A percentile compares a stretch with the other conserved stretches of the same genome.
phyloP scores from a whole-genome alignment of 805 yeast genomes.

The Peterozyma xylosa region DNA sequence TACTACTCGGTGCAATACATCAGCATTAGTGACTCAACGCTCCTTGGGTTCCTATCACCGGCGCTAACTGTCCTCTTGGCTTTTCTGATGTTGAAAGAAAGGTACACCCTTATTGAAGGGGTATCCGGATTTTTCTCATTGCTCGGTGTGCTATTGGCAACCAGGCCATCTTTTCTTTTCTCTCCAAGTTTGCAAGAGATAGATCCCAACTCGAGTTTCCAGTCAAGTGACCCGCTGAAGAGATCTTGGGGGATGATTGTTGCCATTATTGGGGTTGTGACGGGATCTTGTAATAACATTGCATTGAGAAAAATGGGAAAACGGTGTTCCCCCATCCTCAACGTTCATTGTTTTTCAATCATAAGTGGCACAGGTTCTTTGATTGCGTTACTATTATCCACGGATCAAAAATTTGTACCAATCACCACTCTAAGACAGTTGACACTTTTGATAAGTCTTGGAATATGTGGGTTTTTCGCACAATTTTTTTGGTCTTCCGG shows the following conservation, averaged over 20 bases:
- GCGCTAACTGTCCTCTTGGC: conserved; percentile 37
- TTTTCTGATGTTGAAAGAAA: conserved; percentile 28
- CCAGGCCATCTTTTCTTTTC: conserved; percentile 35
- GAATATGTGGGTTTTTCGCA: conserved; percentile 36
- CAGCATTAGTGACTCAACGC: conserved; percentile 35
- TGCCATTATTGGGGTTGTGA: conserved; percentile 32
- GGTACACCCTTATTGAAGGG: conserved; percentile 31
- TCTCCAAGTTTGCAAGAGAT: conserved; percentile 15
- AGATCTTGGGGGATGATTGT: conserved; percentile 31
- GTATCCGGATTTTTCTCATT: conserved; percentile 29
- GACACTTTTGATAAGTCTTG: conserved; percentile 29
- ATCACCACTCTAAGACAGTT: conserved; percentile 22
- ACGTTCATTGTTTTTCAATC: conserved; percentile 36
- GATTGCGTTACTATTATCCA: conserved; percentile 22
- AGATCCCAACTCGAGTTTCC: conserved; percentile 24
- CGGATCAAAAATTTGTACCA: conserved; percentile 27
- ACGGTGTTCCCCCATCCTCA: conserved; percentile 32
- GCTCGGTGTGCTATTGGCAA: conserved; percentile 33
- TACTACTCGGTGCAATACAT: conserved; percentile 36
- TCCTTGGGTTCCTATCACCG: conserved; percentile 35
- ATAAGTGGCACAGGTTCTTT: conserved; percentile 25
- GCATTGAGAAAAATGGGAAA: conserved; percentile 33
- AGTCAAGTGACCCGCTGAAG: conserved; percentile 29
- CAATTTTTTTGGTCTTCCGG: conserved; percentile 40
- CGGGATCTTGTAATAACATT: conserved; percentile 31